Percentiles rank a stretch among this genome's conserved stretches.
Conservation (phyloP, 106 monocot species). For the Alisma plantagoaquatica region DNA sequence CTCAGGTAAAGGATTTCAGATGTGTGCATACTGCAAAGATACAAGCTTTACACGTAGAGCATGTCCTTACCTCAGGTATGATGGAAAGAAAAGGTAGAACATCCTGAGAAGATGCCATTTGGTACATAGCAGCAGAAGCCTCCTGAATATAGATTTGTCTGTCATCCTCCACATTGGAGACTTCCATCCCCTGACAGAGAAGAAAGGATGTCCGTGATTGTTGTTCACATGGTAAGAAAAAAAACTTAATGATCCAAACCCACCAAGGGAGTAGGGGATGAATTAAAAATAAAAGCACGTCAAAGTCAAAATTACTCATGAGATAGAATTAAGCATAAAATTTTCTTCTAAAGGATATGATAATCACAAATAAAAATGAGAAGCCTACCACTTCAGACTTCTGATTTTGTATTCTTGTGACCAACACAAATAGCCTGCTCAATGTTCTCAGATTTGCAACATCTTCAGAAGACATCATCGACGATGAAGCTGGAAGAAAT, state of each 20-base stretch:
- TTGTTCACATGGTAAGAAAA: not conserved
- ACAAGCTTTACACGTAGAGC: not conserved
- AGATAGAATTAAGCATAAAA: not conserved
- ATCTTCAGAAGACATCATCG: slow-evolving; percentile 53
- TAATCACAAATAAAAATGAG: too few relatives aligned
- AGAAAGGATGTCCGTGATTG: not conserved
- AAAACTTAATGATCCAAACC: not conserved
- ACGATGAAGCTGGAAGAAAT: slow-evolving; percentile 27
- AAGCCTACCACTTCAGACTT: slow-evolving; percentile 36
- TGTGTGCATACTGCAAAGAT: not conserved
- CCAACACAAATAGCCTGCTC: slow-evolving; percentile 49
- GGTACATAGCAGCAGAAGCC: slow-evolving; percentile 42
- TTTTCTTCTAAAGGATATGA: not conserved
- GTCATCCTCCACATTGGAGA: slow-evolving; percentile 11
- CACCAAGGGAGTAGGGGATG: not conserved
- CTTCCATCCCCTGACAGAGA: slow-evolving; percentile 33
- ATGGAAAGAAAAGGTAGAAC: slow-evolving; percentile 45
- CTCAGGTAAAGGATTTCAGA: not conserved
- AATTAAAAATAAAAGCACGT: too few relatives aligned
- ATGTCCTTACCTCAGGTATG: slow-evolving; percentile 56
- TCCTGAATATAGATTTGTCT: slow-evolving; percentile 25
- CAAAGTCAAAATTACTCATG: too few relatives aligned
- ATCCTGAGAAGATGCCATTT: slow-evolving; percentile 45
- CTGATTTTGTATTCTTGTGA: slow-evolving; percentile 43
- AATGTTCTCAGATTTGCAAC: slow-evolving; percentile 67